Evolutionary conservation across 2,329 filamentous ascomycete species (phyloP).

Genomic region (Botrytis sinoallii): DNA sequence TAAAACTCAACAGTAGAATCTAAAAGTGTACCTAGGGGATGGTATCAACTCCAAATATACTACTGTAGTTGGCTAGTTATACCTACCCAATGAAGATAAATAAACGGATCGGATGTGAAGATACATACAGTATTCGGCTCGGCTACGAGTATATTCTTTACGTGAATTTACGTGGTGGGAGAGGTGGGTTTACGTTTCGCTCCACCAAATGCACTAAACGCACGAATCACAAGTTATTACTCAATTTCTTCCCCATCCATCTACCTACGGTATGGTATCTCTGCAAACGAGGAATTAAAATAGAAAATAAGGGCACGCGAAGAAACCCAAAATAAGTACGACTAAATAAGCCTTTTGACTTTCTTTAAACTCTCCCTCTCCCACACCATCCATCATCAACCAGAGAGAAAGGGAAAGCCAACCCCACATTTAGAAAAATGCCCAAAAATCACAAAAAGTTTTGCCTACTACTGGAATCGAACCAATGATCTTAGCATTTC

Average conservation of each 20-base stretch:
- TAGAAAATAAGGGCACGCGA: too few relatives aligned
- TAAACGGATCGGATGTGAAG: background rate
- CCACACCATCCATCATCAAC: background rate
- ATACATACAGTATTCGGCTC: too few relatives aligned
- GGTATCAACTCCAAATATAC: background rate
- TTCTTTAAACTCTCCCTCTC: background rate
- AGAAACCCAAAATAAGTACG: background rate
- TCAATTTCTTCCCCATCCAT: too few relatives aligned
- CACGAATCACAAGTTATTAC: background rate
- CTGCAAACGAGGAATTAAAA: too few relatives aligned
- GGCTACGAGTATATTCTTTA: background rate
- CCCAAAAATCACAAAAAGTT: fast-evolving
- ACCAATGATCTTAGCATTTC: slow-evolving; percentile 17
- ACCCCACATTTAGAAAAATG: too few relatives aligned
- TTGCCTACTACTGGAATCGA: slow-evolving; percentile 17
- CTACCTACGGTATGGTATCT: too few relatives aligned
- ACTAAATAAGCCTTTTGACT: too few relatives aligned
- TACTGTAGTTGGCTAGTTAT: background rate
- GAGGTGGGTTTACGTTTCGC: background rate
- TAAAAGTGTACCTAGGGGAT: background rate
- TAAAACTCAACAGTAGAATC: background rate
- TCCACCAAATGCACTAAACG: background rate
- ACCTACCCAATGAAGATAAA: background rate
- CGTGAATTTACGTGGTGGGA: background rate
- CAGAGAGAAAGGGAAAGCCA: background rate